Conservation (phyloP, 805 yeast species). For the Saturnispora silvae region DNA sequence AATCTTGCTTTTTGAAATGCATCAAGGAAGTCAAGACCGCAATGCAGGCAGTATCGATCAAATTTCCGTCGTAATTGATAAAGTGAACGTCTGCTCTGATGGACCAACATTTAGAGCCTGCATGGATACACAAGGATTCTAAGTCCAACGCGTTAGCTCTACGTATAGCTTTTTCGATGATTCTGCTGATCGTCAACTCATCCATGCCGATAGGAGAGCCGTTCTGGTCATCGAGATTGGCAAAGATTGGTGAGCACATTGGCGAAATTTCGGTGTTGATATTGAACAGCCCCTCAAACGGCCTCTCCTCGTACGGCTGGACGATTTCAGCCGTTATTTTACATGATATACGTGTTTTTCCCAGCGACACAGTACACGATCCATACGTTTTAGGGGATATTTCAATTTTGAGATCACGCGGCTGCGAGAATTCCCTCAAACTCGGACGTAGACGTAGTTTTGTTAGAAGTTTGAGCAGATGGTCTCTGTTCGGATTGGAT, state of each 20-base stretch:
- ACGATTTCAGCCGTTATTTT: slow-evolving; percentile 67
- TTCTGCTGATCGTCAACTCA: slow-evolving; percentile 68
- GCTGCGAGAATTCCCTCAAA: slow-evolving; percentile 9
- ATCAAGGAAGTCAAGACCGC: slow-evolving; percentile 81
- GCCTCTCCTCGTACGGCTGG: slow-evolving; percentile 80
- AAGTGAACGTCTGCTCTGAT: slow-evolving; percentile 85
- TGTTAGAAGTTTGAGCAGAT: slow-evolving; percentile 5
- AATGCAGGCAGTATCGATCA: slow-evolving; percentile 81
- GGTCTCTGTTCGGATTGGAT: slow-evolving; percentile 9
- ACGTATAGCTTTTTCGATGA: slow-evolving; percentile 85
- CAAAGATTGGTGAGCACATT: slow-evolving; percentile 75
- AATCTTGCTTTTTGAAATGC: slow-evolving; percentile 79
- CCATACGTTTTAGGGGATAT: slow-evolving; percentile 52
- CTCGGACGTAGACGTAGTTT: slow-evolving; percentile 10
- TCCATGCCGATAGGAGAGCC: slow-evolving; percentile 25
- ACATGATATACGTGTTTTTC: slow-evolving; percentile 62
- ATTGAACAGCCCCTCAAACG: slow-evolving; percentile 82
- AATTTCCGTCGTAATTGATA: slow-evolving; percentile 84
- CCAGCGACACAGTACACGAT: slow-evolving; percentile 67
- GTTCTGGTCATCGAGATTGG: neutral
- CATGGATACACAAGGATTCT: slow-evolving; percentile 81
- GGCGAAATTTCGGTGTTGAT: slow-evolving; percentile 83
- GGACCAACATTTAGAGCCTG: slow-evolving; percentile 88
- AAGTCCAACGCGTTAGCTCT: slow-evolving; percentile 86
- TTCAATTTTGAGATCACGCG: slow-evolving; percentile 23